Evolutionary conservation across 495 filamentous ascomycete genomes (phyloP).

Genomic region (Talaromyces adpressus): DNA sequence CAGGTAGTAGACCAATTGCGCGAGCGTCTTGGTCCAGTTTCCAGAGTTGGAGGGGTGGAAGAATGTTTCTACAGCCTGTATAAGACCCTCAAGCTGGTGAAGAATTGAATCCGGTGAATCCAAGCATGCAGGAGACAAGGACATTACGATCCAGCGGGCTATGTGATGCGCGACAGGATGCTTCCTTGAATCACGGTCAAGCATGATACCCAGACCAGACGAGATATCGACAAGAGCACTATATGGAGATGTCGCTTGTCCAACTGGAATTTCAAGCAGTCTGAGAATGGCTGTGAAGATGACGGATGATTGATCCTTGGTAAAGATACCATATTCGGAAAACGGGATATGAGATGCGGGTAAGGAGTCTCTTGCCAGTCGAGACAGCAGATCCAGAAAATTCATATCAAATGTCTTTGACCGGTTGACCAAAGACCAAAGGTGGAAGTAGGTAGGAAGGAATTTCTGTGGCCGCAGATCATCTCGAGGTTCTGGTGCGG

Average conservation of each 20-base stretch:
- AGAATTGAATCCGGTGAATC: slow-evolving; percentile 73
- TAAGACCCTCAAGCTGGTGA: slow-evolving; percentile 80
- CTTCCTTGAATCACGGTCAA: slow-evolving; percentile 89
- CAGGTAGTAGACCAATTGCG: slow-evolving; percentile 87
- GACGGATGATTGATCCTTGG: slow-evolving; percentile 81
- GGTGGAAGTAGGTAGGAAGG: slow-evolving; percentile 86
- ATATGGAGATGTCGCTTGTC: slow-evolving; percentile 91
- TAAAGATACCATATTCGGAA: slow-evolving; percentile 83
- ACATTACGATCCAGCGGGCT: slow-evolving; percentile 93
- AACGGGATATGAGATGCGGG: slow-evolving; percentile 70
- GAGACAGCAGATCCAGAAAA: slow-evolving; percentile 83
- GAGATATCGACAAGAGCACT: slow-evolving; percentile 70
- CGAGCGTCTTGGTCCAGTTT: slow-evolving; percentile 80
- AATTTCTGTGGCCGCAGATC: slow-evolving; percentile 76
- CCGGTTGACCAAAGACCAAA: slow-evolving; percentile 89
- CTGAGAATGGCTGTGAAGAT: slow-evolving; percentile 90
- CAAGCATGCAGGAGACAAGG: slow-evolving; percentile 78
- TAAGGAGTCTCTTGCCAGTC: slow-evolving; percentile 77
- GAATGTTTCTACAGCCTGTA: slow-evolving; percentile 96
- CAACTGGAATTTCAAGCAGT: slow-evolving; percentile 91
- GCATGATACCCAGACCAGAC: slow-evolving; percentile 71
- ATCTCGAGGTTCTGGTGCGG: slow-evolving; percentile 60
- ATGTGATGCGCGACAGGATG: slow-evolving; percentile 87
- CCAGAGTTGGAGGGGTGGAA: slow-evolving; percentile 98
- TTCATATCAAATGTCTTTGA: slow-evolving; percentile 81